These are phyloP conservation scores for Haplosporangium sp. DNA, from an alignment of 371 early-diverging fungal genomes.

Conservation along the genomic window DNA sequence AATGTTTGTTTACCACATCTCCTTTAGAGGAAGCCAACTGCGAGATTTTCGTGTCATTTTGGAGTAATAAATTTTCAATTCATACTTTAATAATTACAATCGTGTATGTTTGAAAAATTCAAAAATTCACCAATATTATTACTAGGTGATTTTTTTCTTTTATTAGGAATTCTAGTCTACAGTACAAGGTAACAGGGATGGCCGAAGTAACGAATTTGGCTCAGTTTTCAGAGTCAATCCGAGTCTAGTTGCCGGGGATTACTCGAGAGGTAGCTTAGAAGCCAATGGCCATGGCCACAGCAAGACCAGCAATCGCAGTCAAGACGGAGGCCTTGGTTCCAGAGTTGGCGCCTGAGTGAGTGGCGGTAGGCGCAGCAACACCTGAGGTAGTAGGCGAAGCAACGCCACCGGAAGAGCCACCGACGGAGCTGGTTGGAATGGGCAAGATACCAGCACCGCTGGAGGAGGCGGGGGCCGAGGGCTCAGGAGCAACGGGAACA, in stretches of 20 bases:
- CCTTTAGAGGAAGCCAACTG: no score
- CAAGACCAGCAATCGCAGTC: slow-evolving; percentile 15
- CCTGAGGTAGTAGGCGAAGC: neutral
- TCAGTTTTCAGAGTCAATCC: neutral
- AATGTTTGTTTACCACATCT: no score
- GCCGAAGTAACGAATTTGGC: neutral
- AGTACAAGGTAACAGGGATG: neutral
- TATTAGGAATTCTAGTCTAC: no score
- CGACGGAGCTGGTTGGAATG: neutral
- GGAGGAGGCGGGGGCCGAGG: neutral
- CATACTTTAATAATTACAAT: no score
- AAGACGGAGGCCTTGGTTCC: slow-evolving; percentile 2
- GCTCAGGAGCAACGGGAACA: neutral
- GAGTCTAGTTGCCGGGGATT: neutral
- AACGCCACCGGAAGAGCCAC: neutral
- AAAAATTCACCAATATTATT: no score
- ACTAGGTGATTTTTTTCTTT: no score
- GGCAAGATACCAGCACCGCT: neutral
- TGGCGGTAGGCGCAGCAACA: neutral
- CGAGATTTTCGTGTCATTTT: no score
- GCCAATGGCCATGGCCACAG: slow-evolving; percentile 14
- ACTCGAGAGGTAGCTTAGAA: neutral
- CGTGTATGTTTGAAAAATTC: no score
- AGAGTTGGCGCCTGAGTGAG: slow-evolving; percentile 12
- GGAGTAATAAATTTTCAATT: no score